These are phyloP conservation scores for Pinus tabuliformis DNA, from an alignment of 75 land plant species.

Conservation along the genomic window DNA sequence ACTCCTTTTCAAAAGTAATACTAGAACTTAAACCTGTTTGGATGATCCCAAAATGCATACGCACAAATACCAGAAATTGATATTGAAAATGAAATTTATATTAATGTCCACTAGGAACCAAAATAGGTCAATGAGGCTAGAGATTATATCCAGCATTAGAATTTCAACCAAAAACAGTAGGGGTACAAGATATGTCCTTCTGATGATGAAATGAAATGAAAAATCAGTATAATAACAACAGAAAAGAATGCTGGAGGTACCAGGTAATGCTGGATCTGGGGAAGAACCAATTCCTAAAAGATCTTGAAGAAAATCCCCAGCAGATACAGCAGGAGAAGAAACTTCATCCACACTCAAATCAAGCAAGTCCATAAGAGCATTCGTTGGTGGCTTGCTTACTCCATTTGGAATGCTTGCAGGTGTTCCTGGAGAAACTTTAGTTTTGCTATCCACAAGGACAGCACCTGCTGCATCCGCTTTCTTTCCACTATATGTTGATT, in stretches of 20 bases:
- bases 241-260: slow-evolving; percentile 16
- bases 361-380: slow-evolving; percentile 80
- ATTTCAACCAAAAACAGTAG: background rate
- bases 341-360: slow-evolving; percentile 79
- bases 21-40: background rate
- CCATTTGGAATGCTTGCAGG: slow-evolving; percentile 74
- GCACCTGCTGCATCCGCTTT: slow-evolving; percentile 48
- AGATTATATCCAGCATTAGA: background rate
- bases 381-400: slow-evolving; percentile 52
- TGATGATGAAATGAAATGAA: slow-evolving; percentile 3
- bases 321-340: slow-evolving; percentile 49
- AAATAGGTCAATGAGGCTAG: background rate
- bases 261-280: slow-evolving; percentile 29
- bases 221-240: no score
- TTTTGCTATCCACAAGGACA: slow-evolving; percentile 14
- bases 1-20: background rate
- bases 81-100: no score
- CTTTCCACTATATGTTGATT: slow-evolving; percentile 64
- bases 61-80: no score
- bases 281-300: slow-evolving; percentile 65
- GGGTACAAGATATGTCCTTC: no score
- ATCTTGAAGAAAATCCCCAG: slow-evolving; percentile 73
- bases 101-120: no score
- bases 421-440: slow-evolving; percentile 22
- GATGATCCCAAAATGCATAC: no score